Percentiles rank a stretch among this genome's conserved stretches.
Evolutionary conservation across 768 basidiomycete genomes (phyloP).

Genomic region (Amanita jacksonii): DNA sequence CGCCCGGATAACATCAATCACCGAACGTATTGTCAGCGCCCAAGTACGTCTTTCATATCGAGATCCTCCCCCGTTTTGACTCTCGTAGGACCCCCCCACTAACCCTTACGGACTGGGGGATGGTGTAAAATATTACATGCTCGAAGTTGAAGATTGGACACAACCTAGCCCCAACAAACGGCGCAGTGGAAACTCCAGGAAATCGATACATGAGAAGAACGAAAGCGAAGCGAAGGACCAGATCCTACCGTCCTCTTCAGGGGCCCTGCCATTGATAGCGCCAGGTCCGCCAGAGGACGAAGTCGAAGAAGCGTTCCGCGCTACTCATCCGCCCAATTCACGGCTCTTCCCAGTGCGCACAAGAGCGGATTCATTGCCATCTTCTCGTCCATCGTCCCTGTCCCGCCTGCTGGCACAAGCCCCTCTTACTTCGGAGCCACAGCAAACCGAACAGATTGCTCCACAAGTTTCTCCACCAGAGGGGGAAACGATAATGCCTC

Average conservation of each 20-base stretch:
- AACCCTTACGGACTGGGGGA: conserved; percentile 88
- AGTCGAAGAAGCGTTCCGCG: conserved; percentile 63
- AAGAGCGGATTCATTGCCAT: conserved; percentile 58
- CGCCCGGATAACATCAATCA: conserved; percentile 81
- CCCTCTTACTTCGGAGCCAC: conserved; percentile 32
- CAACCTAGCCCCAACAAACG: conserved; percentile 63
- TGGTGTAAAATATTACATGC: conserved; percentile 88
- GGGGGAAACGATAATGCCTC: not conserved
- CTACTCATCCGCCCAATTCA: conserved; percentile 56
- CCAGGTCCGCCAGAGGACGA: conserved; percentile 60
- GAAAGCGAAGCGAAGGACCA: conserved; percentile 23
- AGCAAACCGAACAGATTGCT: conserved; percentile 14
- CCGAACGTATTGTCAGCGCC: conserved; percentile 75
- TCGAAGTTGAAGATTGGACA: conserved; percentile 92
- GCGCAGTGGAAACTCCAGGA: conserved; percentile 43
- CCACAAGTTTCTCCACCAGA: not conserved
- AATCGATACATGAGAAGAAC: conserved; percentile 32
- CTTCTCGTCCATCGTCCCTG: conserved; percentile 68
- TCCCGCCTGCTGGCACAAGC: conserved; percentile 77
- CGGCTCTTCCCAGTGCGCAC: conserved; percentile 56
- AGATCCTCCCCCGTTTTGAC: not conserved
- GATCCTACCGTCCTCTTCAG: conserved; percentile 17
- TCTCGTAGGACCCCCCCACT: conserved; percentile 52
- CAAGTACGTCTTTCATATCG: conserved; percentile 38
- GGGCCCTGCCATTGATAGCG: conserved; percentile 34